phyloP scores from a whole-genome alignment of 148 eudicot species.

The Rhododendron molle region DNA sequence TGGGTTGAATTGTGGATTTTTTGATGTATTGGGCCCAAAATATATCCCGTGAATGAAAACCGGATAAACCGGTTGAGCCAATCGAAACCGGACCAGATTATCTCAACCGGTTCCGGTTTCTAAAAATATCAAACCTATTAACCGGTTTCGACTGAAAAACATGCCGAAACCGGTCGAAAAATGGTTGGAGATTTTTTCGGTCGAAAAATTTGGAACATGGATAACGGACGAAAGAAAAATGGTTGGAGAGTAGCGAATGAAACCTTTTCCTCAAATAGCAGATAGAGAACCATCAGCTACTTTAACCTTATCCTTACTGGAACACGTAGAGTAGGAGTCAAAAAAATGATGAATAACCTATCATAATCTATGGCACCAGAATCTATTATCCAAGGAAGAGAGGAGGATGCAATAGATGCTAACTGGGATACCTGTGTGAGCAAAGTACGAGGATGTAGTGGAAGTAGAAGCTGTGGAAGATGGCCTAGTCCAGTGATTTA shows the following conservation, averaged over 20 bases:
- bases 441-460: not conserved
- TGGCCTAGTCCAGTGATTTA: too few species aligned
- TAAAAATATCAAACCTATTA: too few species aligned
- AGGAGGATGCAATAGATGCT: not conserved
- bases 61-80: too few species aligned
- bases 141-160: too few species aligned
- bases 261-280: not conserved
- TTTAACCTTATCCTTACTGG: not conserved
- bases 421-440: not conserved
- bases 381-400: not conserved
- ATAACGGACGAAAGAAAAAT: not conserved
- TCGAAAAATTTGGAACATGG: not conserved
- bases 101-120: too few species aligned
- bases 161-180: too few species aligned
- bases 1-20: too few species aligned
- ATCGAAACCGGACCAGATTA: too few species aligned
- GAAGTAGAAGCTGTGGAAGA: not conserved
- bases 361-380: not conserved
- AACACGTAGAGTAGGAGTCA: not conserved
- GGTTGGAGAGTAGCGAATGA: not conserved
- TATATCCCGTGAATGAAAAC: too few species aligned
- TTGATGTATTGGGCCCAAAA: too few species aligned
- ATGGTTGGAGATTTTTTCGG: too few species aligned
- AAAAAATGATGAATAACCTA: not conserved
- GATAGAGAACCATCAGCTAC: not conserved